Evolutionary conservation across 2,329 filamentous ascomycete genomes (phyloP).

Genomic region (Corniculantispora saksenae): DNA sequence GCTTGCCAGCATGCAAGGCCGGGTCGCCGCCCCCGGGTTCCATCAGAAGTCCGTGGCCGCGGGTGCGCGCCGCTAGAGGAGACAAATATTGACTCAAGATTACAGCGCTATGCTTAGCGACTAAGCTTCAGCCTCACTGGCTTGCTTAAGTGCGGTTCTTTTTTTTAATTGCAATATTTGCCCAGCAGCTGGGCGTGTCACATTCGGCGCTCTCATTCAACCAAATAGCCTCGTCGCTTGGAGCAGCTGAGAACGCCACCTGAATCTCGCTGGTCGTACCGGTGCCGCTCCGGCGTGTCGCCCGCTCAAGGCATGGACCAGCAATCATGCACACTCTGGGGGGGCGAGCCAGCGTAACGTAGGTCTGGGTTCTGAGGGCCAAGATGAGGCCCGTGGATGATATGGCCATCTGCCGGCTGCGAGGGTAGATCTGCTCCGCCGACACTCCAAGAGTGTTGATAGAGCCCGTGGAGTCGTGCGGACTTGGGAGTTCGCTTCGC

Average conservation of each 20-base stretch:
- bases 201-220: neutral
- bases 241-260: constrained; percentile 11
- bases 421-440: neutral
- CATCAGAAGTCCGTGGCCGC: neutral
- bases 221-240: constrained; percentile 10
- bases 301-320: neutral
- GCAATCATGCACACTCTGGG: too few species aligned
- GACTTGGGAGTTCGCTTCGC: neutral
- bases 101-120: neutral
- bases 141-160: neutral
- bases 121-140: constrained; percentile 9
- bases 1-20: neutral
- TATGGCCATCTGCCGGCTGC: neutral
- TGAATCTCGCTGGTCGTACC: neutral
- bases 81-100: constrained; percentile 3
- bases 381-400: neutral
- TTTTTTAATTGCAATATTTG: neutral
- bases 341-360: neutral
- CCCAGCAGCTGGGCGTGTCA: neutral
- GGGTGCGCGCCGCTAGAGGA: neutral
- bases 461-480: neutral
- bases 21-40: neutral
- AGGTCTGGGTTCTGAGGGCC: neutral
- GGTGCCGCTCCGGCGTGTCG: neutral
- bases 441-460: neutral